A percentile compares a stretch with the other conserved stretches of the same genome.
Conservation (phyloP, 2,329 filamentous ascomycete genomes). For the Curvularia verruculosa region DNA sequence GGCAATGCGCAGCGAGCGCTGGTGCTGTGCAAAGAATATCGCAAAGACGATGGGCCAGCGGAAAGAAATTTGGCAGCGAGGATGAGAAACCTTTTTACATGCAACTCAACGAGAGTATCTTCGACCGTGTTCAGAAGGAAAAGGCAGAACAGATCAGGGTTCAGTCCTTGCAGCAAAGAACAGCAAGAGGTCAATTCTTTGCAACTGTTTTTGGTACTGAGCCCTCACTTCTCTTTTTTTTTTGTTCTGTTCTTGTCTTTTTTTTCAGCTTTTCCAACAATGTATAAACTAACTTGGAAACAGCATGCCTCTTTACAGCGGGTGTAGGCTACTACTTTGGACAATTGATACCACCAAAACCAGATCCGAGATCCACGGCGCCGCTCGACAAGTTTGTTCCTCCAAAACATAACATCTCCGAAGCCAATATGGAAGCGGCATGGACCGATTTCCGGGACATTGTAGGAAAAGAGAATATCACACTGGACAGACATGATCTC, state of each 20-base stretch:
- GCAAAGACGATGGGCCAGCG: conserved; percentile 46
- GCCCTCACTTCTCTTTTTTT: too few relatives aligned
- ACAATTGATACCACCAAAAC: conserved; percentile 54
- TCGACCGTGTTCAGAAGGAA: conserved; percentile 63
- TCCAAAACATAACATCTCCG: conserved; percentile 62
- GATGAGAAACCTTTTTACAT: conserved; percentile 61
- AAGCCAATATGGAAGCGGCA: conserved; percentile 66
- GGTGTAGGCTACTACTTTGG: conserved; percentile 63
- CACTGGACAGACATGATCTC: conserved; percentile 61
- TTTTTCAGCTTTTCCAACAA: neutral
- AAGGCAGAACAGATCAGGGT: conserved; percentile 60
- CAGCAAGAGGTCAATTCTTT: conserved; percentile 48
- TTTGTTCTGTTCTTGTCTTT: neutral
- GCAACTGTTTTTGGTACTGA: conserved; percentile 32
- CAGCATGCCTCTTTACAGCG: conserved; percentile 60
- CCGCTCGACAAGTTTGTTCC: conserved; percentile 56
- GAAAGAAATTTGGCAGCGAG: conserved; percentile 27
- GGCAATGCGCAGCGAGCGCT: conserved; percentile 13
- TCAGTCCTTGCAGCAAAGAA: conserved; percentile 31
- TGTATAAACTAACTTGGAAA: conserved; percentile 11
- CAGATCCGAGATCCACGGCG: conserved; percentile 62
- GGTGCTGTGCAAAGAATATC: conserved; percentile 23
- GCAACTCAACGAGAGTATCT: conserved; percentile 67
- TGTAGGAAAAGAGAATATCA: conserved; percentile 68
- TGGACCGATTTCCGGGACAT: conserved; percentile 68